Evolutionary conservation across 305 asterid species (phyloP).

Genomic region (Solanum hybrid): DNA sequence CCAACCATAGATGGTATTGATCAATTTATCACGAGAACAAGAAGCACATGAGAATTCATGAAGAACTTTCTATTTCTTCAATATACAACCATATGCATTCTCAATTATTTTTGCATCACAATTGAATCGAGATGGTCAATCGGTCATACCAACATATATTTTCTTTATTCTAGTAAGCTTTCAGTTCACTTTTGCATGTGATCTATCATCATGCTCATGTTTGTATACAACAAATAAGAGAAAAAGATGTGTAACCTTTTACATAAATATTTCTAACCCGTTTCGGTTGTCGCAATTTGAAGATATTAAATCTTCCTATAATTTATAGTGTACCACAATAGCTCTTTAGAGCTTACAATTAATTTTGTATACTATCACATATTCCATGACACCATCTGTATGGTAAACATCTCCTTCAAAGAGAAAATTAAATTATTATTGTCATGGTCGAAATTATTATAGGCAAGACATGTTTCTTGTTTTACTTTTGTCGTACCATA

Average conservation of each 20-base stretch:
- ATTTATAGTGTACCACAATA: neutral
- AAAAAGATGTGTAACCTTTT: neutral
- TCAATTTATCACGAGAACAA: neutral
- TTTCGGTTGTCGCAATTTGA: neutral
- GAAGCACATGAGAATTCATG: neutral
- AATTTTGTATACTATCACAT: neutral
- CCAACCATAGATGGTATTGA: neutral
- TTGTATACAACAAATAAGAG: neutral
- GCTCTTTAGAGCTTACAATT: neutral
- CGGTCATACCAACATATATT: neutral
- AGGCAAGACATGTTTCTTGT: neutral
- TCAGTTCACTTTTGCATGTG: neutral
- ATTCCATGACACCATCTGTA: neutral
- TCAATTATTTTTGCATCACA: neutral
- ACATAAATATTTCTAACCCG: neutral
- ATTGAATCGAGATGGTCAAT: neutral
- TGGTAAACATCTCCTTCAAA: neutral
- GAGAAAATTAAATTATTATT: neutral
- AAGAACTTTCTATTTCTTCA: no score
- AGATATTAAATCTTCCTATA: no score
- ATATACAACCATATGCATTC: neutral
- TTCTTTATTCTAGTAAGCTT: neutral
- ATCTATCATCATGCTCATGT: neutral
- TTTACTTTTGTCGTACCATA: neutral
- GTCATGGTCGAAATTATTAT: neutral